These are phyloP conservation scores for Otatea glauca DNA, from an alignment of 176 grass and related monocot genomes.

Conservation along the genomic window DNA sequence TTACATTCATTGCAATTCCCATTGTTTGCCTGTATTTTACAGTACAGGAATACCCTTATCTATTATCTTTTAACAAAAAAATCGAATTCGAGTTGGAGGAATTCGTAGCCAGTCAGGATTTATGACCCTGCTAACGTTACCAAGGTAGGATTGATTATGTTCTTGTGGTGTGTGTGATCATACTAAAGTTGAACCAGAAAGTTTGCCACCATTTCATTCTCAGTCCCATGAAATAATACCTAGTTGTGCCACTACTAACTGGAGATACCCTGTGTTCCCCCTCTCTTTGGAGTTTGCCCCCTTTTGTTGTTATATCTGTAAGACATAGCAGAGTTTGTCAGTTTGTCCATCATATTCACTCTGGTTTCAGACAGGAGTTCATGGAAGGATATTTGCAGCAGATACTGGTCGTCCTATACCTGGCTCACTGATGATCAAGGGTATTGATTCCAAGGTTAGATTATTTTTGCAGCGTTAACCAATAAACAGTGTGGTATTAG, in stretches of 20 bases:
- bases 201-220: slow-evolving; percentile 14
- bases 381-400: slow-evolving; percentile 93
- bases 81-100: not conserved
- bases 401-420: slow-evolving; percentile 74
- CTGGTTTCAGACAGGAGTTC: slow-evolving; percentile 76
- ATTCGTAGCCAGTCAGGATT: not conserved
- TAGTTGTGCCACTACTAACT: not conserved
- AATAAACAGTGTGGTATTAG: not conserved
- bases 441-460: slow-evolving; percentile 69
- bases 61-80: not conserved
- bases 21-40: not conserved
- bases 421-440: slow-evolving; percentile 65
- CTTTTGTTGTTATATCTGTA: not conserved
- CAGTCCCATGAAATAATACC: not conserved
- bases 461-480: slow-evolving; percentile 29
- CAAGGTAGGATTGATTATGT: not conserved
- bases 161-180: not conserved
- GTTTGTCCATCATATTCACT: slow-evolving; percentile 32
- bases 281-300: not conserved
- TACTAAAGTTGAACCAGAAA: not conserved
- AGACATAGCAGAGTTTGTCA: not conserved
- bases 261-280: not conserved
- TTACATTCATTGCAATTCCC: not conserved
- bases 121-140: not conserved
- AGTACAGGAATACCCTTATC: not conserved